Evolutionary conservation across 805 yeast species (phyloP).

Genomic region (Metschnikowia continentalis): DNA sequence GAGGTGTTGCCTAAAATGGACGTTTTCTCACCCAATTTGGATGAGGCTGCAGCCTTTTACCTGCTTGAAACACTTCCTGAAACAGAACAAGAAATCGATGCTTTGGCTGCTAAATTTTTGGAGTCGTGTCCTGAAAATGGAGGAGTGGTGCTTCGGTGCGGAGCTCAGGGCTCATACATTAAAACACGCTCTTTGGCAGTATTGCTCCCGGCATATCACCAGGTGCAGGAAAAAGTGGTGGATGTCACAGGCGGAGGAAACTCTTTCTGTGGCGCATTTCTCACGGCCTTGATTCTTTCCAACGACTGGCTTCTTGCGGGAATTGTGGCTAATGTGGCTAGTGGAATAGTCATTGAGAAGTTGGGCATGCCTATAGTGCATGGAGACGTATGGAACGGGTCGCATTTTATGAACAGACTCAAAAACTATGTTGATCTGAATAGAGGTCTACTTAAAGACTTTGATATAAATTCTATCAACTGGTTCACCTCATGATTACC

Average conservation of each 20-base stretch:
- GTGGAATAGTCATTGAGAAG: constrained; percentile 79
- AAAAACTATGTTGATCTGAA: constrained; percentile 29
- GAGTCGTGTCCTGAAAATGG: constrained; percentile 37
- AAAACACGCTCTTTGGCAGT: constrained; percentile 24
- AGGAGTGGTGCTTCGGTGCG: constrained; percentile 70
- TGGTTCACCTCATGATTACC: not conserved
- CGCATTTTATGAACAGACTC: constrained; percentile 42
- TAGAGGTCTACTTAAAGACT: constrained; percentile 1
- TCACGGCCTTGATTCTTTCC: constrained; percentile 53
- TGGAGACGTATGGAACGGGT: constrained; percentile 59
- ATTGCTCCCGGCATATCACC: constrained; percentile 77
- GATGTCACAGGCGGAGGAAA: constrained; percentile 48
- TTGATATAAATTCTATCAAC: not conserved
- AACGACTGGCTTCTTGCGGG: constrained; percentile 52
- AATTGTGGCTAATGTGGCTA: constrained; percentile 68
- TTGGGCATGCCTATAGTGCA: constrained; percentile 61
- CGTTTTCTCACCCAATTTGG: constrained; percentile 77
- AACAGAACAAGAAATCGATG: constrained; percentile 34
- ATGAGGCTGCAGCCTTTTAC: constrained; percentile 70
- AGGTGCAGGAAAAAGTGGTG: constrained; percentile 28
- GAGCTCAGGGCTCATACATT: constrained; percentile 63
- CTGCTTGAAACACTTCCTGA: constrained; percentile 44
- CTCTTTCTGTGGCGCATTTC: constrained; percentile 40
- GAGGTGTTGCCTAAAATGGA: constrained; percentile 44
- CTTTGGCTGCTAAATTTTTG: constrained; percentile 11